These are phyloP conservation scores for Nicotiana tabacum DNA, from an alignment of 257 asterid genomes.

Conservation along the genomic window DNA sequence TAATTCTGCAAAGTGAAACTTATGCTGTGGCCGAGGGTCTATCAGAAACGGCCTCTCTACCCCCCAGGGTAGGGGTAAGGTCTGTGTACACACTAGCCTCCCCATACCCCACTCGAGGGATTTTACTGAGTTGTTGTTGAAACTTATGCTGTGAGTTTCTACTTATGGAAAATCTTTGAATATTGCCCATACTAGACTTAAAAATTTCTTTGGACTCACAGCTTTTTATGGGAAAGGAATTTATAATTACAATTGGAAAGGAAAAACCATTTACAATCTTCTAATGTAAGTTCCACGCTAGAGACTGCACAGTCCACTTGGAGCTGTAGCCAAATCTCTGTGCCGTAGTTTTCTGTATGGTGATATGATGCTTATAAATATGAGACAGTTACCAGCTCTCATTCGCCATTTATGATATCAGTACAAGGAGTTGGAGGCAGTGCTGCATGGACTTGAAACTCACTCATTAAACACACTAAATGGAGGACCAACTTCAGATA, in stretches of 20 bases:
- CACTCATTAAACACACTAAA: constrained; percentile 37
- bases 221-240: neutral
- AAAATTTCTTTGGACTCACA: neutral
- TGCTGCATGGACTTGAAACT: constrained; percentile 58
- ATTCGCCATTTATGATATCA: constrained; percentile 21
- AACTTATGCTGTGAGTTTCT: neutral
- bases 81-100: too few species aligned
- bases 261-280: neutral
- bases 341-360: neutral
- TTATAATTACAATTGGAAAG: neutral
- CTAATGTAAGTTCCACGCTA: neutral
- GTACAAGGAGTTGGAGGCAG: constrained; percentile 79
- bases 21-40: too few species aligned
- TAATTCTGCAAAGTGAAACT: neutral
- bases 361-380: neutral
- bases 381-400: neutral
- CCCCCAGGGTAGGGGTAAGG: too few species aligned
- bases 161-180: neutral
- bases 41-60: too few species aligned
- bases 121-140: too few species aligned
- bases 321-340: neutral
- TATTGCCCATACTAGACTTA: neutral
- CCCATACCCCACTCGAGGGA: too few species aligned
- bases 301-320: neutral
- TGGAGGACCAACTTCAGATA: constrained; percentile 40